Evolutionary conservation across 768 basidiomycete species (phyloP), one percentile per base, ranked within the genome.

Genomic region (Boletus sp.): DNA sequence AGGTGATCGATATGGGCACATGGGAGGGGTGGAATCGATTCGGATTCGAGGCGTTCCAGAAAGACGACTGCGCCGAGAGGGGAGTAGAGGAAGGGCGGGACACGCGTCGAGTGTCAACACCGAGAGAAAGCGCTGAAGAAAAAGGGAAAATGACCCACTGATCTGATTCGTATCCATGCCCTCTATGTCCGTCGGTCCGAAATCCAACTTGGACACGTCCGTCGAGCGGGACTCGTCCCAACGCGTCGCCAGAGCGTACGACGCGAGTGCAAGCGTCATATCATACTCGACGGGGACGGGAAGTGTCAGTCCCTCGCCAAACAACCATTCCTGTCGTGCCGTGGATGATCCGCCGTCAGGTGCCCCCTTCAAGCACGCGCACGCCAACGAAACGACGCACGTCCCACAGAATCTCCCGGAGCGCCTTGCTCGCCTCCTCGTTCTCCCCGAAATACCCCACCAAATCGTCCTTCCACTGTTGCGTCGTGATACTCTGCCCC

Each of bases 231-330:
- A 79, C 4, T 75, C 71, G 63, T 92, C 80, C 93, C 93, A 96
- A 49, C 79, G 76, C 36, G 77, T 76, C 4, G 92, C 93, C 8
- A 96, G 82, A 5, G 73, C 79, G 63, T 88, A 90, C 6, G 91
- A 86, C 50, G 82, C 76, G 54, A 81, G 73, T 0, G 90, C 90
- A 20, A 94, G 77, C 1, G 84, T 80, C 30, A 78, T 76, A 59
- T 94, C 92, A 56, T 92, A 94, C 56, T 84, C 77, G 73, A 91
- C 79, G 55, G 86, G 75, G 0, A 85, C 89, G 1, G 90, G 91
- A 12, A 96, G 81, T 56, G 81, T 76, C 7, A 79, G 61, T 4
- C 92, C 91, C 68, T 24, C 24, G 24, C 24, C 24, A 24, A 24
- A 24, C 24, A 24, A 24, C 24, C 24, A 24, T 24, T 24, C 24